These are phyloP conservation scores for Carex cristatella DNA, from an alignment of 176 grass and related monocot species.

Conservation along the genomic window DNA sequence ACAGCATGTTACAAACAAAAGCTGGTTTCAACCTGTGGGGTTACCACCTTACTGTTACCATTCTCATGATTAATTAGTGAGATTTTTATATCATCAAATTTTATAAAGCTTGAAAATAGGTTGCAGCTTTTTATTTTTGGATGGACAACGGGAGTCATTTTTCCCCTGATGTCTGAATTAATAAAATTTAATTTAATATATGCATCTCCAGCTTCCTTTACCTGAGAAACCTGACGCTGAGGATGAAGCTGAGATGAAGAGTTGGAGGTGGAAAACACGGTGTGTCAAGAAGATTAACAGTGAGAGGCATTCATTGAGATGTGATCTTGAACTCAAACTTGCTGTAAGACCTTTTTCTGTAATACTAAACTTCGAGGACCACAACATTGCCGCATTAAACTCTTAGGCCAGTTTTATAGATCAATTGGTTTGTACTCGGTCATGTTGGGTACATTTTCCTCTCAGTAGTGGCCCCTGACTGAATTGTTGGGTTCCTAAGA, in stretches of 20 bases:
- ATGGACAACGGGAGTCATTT: not conserved
- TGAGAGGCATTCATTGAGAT: conserved; percentile 89
- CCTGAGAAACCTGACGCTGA: conserved; percentile 83
- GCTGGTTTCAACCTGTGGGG: not conserved
- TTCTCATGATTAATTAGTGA: not conserved
- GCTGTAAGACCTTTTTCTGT: conserved; percentile 41
- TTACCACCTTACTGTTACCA: not conserved
- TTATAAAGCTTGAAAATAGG: not conserved
- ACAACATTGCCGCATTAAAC: not conserved
- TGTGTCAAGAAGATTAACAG: conserved; percentile 66
- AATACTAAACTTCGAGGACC: not conserved
- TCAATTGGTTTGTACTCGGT: not conserved
- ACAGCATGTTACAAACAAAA: not conserved
- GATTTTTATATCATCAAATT: not conserved
- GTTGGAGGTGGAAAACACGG: conserved; percentile 63
- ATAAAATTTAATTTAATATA: conserved; percentile 5
- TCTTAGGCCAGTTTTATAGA: not conserved
- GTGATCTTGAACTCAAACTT: conserved; percentile 94
- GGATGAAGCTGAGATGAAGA: conserved; percentile 57
- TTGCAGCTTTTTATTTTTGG: not conserved
- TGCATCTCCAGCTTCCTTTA: conserved; percentile 45
- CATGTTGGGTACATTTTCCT: not conserved
- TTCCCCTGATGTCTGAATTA: not conserved
- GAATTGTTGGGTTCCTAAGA: not conserved
- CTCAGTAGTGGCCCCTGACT: not conserved